Percentiles rank a stretch among this genome's conserved stretches.
Evolutionary conservation across 257 asterid genomes (phyloP).

Genomic region (Primulina huaijiensis): DNA sequence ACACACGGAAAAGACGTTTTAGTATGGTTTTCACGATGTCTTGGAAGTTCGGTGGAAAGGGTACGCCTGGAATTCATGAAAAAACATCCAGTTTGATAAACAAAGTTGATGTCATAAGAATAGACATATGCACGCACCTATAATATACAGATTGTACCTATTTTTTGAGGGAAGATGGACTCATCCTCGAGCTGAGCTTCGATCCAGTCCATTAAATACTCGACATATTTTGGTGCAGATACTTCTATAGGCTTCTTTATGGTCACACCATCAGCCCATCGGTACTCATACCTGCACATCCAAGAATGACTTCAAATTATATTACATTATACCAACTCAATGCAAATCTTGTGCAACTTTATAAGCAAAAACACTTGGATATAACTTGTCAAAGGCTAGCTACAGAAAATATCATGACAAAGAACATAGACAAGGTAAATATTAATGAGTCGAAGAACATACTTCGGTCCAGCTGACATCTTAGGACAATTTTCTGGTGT

Average conservation of each 20-base stretch:
- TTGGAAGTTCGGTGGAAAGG: slow-evolving; percentile 42
- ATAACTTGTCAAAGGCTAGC: too few relatives aligned
- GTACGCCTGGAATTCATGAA: slow-evolving; percentile 31
- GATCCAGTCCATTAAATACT: slow-evolving; percentile 48
- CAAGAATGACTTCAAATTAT: not conserved
- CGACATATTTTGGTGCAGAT: slow-evolving; percentile 57
- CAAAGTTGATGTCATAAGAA: not conserved
- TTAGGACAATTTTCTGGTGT: slow-evolving; percentile 44
- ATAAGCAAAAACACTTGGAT: too few relatives aligned
- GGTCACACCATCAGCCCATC: slow-evolving; percentile 61
- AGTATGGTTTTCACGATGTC: slow-evolving; percentile 40
- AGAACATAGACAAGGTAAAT: not conserved
- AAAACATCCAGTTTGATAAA: not conserved
- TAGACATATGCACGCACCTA: not conserved
- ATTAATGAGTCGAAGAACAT: slow-evolving; percentile 8
- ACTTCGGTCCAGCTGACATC: slow-evolving; percentile 62
- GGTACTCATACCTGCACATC: slow-evolving; percentile 42
- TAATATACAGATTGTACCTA: slow-evolving; percentile 23
- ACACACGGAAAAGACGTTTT: slow-evolving; percentile 50
- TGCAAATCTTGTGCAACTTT: not conserved
- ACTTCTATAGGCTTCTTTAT: slow-evolving; percentile 49
- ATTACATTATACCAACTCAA: too few relatives aligned
- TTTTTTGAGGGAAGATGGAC: slow-evolving; percentile 42
- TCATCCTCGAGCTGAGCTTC: slow-evolving; percentile 43
- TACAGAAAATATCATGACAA: too few relatives aligned